phyloP scores from a whole-genome alignment of 768 basidiomycete genomes.

The Amanita exitialis region DNA sequence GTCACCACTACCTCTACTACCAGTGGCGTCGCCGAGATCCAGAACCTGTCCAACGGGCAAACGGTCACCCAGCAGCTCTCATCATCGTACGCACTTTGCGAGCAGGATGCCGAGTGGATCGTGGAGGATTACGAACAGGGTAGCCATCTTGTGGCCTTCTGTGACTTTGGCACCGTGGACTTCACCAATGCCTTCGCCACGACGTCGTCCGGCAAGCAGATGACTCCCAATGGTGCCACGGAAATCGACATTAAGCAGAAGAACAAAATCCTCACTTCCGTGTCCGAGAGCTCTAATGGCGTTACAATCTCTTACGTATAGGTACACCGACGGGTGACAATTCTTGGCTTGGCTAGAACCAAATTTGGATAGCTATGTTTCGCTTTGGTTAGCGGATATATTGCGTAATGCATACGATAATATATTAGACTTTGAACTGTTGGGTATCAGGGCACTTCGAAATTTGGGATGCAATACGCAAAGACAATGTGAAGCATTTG shows the following conservation, averaged over 20 bases:
- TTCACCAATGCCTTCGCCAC: neutral
- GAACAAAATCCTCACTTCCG: neutral
- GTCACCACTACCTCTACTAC: neutral
- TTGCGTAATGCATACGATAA: too few species aligned
- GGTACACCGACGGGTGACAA: too few species aligned
- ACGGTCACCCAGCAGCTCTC: neutral
- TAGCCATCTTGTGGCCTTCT: neutral
- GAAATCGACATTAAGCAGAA: neutral
- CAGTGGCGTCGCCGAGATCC: neutral
- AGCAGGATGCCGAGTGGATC: neutral
- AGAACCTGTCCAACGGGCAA: neutral
- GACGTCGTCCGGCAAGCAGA: neutral
- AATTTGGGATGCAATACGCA: too few species aligned
- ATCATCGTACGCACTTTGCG: neutral
- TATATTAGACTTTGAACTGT: too few species aligned
- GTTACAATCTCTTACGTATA: neutral
- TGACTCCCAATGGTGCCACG: neutral
- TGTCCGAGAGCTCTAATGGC: neutral
- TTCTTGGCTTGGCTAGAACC: too few species aligned
- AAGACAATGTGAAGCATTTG: too few species aligned
- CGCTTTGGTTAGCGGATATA: too few species aligned
- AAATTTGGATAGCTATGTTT: too few species aligned
- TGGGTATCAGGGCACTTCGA: too few species aligned
- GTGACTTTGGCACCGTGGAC: neutral
- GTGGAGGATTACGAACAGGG: neutral